These are phyloP conservation scores for Caloboletus firmus DNA, from an alignment of 1,284 basidiomycete species.

Conservation along the genomic window DNA sequence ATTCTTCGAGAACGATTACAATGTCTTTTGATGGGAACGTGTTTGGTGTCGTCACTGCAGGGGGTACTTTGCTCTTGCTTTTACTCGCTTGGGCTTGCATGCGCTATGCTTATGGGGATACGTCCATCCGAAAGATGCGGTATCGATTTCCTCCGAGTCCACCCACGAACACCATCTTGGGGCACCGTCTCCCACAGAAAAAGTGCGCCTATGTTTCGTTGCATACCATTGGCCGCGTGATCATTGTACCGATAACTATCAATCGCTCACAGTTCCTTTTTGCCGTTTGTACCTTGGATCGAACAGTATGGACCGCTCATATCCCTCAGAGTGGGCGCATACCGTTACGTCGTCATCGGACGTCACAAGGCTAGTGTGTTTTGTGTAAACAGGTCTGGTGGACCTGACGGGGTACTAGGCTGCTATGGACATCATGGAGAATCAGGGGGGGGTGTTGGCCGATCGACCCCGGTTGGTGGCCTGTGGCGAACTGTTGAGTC, in stretches of 20 bases:
- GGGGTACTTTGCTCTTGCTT: neutral
- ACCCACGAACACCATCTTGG: neutral
- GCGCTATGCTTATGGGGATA: neutral
- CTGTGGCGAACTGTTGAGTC: conserved; percentile 1
- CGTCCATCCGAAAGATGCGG: neutral
- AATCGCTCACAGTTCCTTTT: neutral
- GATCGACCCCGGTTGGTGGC: conserved; percentile 11
- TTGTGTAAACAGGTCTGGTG: neutral
- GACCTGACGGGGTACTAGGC: conserved; percentile 8
- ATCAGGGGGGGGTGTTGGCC: neutral
- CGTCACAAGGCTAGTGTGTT: conserved; percentile 9
- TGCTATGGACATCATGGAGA: conserved; percentile 19
- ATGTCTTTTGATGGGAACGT: neutral
- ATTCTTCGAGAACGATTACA: neutral
- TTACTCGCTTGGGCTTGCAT: neutral
- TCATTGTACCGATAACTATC: neutral
- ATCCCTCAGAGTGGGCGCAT: conserved; percentile 5
- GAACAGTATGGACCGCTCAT: conserved; percentile 12
- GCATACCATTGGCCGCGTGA: neutral
- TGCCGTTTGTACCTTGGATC: conserved; percentile 8
- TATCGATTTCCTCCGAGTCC: conserved; percentile 11
- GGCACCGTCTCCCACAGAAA: conserved; percentile 9
- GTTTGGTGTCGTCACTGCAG: neutral
- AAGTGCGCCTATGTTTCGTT: neutral
- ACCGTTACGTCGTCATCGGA: conserved; percentile 14